Conservation (phyloP, 2,329 filamentous ascomycete species). For the Aspergillus jensenii region DNA sequence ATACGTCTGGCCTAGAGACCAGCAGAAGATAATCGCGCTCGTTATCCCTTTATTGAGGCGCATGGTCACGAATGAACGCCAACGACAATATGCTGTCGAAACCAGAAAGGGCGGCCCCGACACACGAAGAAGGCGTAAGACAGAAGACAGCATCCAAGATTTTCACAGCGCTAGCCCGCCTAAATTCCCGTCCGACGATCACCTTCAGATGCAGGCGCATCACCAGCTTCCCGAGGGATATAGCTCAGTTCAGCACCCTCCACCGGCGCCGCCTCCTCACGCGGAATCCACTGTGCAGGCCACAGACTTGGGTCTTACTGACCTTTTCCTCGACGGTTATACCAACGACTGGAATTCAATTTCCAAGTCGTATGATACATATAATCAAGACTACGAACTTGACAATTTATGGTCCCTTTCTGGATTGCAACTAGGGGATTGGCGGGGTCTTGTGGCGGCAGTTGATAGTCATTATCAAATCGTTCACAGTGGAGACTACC, state of each 20-base stretch:
- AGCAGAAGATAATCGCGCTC: conserved; percentile 56
- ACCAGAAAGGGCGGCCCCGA: conserved; percentile 51
- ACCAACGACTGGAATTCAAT: conserved; percentile 40
- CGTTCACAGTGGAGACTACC: conserved; percentile 35
- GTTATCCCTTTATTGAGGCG: conserved; percentile 57
- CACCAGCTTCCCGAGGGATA: conserved; percentile 26
- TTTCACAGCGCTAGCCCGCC: conserved; percentile 23
- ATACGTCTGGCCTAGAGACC: conserved; percentile 56
- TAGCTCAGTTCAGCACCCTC: conserved; percentile 21
- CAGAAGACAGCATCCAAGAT: conserved; percentile 33
- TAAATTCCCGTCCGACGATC: conserved; percentile 30
- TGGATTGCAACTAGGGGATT: conserved; percentile 42
- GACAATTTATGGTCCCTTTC: conserved; percentile 44
- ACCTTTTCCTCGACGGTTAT: conserved; percentile 40
- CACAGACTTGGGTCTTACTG: conserved; percentile 34
- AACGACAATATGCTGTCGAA: conserved; percentile 58
- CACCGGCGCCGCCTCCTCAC: conserved; percentile 24
- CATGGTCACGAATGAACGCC: conserved; percentile 62
- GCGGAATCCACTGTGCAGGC: conserved; percentile 22
- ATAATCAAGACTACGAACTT: conserved; percentile 41
- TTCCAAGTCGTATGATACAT: conserved; percentile 36
- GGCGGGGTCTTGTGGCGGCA: conserved; percentile 44
- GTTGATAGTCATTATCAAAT: conserved; percentile 46
- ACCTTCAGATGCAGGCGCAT: conserved; percentile 31
- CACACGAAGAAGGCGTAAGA: conserved; percentile 39